Base-by-base conservation (phyloP, 2,329 filamentous ascomycete species). In the Lojkania enalia region DNA sequence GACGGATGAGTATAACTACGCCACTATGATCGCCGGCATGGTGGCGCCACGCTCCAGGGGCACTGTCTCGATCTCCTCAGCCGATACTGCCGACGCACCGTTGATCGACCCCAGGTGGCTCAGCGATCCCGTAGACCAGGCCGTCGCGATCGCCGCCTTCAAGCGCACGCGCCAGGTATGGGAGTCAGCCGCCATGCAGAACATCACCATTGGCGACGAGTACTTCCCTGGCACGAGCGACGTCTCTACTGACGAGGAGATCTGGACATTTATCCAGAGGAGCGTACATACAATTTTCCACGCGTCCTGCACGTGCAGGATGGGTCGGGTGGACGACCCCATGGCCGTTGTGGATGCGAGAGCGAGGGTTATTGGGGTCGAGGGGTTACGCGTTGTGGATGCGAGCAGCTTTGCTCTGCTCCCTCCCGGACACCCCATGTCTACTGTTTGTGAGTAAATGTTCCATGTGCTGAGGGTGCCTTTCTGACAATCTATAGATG, bases 41-140 rank as follows among this genome's bases (percentile, higher is more conserved):
- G 51, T 68, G 7, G 54, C 66, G 0, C 66, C 71, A 0, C 44
- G 67, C 1, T 70, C 64, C 2, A 61, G 66, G 1, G 71, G 70
- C 2, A 64, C 50, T 18, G 56, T 74, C n/a, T 64, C 61, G 0
- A 61, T 73, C 18, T n/a, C 44, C 0, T 63, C 54, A 6, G 39
- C 58, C 12, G 52, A 65, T 30, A 63, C 58, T 1, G 15, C 39
- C 0, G 58, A 57, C 15, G 42, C 50, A 0, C 71, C 72, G 0
- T 27, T 61, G 11, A 58, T 74, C 31, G 54, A 71, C 31, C 66
- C 68, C 0, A 58, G 59, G 21, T 72, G 67, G 67, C 55, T 73
- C 2, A 65, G 62, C 3, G 41, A 66, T 19, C 50, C 53, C 0
- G 49, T 53, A 0, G 70, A 73, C 39, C 42, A 59, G 18, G 56